These are phyloP conservation scores for Euphrasia confusa DNA, from an alignment of 257 asterid genomes.

Conservation along the genomic window DNA sequence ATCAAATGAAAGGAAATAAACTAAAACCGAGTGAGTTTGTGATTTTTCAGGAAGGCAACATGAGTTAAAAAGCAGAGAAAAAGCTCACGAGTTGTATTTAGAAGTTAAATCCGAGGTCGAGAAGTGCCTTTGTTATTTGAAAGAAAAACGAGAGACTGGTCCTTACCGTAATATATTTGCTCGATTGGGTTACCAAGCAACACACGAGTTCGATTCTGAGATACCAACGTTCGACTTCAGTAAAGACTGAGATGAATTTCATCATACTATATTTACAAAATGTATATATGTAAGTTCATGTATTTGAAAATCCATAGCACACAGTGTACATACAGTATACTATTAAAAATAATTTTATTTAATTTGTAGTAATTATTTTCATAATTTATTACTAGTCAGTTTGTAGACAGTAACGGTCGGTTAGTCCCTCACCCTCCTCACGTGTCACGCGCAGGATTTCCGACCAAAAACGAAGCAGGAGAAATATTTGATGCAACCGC, in stretches of 20 bases:
- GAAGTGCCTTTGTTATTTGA: constrained; percentile 49
- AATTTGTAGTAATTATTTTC: no score
- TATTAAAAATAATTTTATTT: no score
- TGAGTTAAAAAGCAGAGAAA: constrained; percentile 61
- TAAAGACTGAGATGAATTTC: neutral
- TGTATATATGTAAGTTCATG: no score
- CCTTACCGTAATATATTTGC: constrained; percentile 59
- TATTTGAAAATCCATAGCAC: no score
- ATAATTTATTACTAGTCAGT: no score
- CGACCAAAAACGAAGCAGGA: no score
- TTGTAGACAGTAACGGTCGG: no score
- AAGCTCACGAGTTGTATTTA: constrained; percentile 54
- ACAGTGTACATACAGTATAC: no score
- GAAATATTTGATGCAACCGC: no score
- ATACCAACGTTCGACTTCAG: constrained; percentile 66
- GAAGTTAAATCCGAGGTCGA: constrained; percentile 74
- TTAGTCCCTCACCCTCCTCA: no score
- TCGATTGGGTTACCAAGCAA: constrained; percentile 57
- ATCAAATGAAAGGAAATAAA: neutral
- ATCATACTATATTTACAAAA: no score
- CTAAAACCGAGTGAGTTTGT: neutral
- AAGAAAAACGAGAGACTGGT: constrained; percentile 64
- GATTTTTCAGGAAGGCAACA: constrained; percentile 49
- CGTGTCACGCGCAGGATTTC: no score
- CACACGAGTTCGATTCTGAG: constrained; percentile 58